Evolutionary conservation across 176 grass and related monocot species (phyloP).

Genomic region (Hsuehochloa calcarea): DNA sequence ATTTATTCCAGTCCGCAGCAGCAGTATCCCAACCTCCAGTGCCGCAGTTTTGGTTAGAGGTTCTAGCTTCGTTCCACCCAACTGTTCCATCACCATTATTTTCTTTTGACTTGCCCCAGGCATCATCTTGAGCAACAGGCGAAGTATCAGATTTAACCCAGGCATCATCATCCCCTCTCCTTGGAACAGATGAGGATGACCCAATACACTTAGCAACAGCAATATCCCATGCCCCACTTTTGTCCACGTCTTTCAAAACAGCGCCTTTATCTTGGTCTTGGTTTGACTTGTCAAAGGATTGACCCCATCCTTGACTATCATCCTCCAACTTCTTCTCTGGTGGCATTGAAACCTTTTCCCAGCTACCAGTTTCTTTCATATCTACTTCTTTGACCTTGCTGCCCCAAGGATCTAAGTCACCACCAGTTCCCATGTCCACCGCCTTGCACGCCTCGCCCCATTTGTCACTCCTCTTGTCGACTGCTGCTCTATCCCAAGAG

Average conservation of each 20-base stretch:
- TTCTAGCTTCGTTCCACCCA: constrained; percentile 36
- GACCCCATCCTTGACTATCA: constrained; percentile 38
- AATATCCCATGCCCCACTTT: constrained; percentile 40
- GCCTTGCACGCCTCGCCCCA: constrained; percentile 34
- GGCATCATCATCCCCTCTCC: constrained; percentile 14
- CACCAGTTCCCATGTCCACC: constrained; percentile 14
- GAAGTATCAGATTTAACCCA: constrained; percentile 43
- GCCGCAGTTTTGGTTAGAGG: neutral
- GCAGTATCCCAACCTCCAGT: constrained; percentile 41
- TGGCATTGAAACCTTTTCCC: constrained; percentile 36
- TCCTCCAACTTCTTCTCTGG: constrained; percentile 33
- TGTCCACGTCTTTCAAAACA: constrained; percentile 13
- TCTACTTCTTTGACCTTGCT: constrained; percentile 50
- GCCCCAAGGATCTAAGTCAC: constrained; percentile 47
- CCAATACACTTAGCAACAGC: constrained; percentile 6
- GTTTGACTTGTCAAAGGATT: constrained; percentile 38
- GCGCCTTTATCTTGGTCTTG: constrained; percentile 38
- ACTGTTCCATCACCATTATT: constrained; percentile 10
- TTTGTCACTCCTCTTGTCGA: constrained; percentile 43
- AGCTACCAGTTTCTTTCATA: constrained; percentile 37
- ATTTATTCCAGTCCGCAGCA: constrained; percentile 30
- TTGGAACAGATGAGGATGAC: neutral
- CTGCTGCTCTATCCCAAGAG: constrained; percentile 43
- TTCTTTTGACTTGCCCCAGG: constrained; percentile 51
- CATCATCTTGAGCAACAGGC: constrained; percentile 35